Percentiles rank a stretch among this genome's conserved stretches.
Evolutionary conservation across 192 early-diverging fungal species (phyloP).

Genomic region (Mortierella hygrophila): DNA sequence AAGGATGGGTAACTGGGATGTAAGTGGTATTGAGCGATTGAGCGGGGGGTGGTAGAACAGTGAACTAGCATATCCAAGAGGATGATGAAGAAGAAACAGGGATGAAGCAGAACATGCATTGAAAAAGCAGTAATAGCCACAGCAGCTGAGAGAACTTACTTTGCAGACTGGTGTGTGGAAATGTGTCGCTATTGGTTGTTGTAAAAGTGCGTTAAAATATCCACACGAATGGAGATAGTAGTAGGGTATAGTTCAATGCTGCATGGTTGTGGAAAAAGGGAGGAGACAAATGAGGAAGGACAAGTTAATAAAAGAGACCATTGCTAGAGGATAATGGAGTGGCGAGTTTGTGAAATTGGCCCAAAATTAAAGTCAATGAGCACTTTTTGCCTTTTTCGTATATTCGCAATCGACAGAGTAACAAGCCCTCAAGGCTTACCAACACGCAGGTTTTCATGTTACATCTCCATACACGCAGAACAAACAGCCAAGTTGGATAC

Average conservation of each 20-base stretch:
- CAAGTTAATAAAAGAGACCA: background rate
- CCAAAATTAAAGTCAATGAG: background rate
- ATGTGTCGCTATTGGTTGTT: background rate
- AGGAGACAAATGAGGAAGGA: background rate
- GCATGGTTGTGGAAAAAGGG: background rate
- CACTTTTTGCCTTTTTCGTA: background rate
- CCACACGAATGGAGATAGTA: background rate
- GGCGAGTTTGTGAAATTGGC: background rate
- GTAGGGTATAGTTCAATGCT: slow-evolving; percentile 1
- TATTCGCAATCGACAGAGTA: no score
- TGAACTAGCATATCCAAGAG: background rate
- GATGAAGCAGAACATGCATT: background rate
- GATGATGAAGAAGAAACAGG: background rate
- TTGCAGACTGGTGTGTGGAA: background rate
- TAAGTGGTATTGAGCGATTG: background rate
- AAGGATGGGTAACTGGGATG: background rate
- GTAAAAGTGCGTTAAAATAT: background rate
- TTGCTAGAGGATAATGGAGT: background rate
- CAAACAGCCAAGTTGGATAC: background rate
- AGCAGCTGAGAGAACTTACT: background rate
- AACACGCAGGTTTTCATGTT: background rate
- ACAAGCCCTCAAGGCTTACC: background rate
- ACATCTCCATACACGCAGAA: background rate
- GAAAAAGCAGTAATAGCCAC: background rate
- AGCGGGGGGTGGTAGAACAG: background rate